Conservation (phyloP, 805 yeast genomes). For the Schwanniomyces pseudopolymorphus region DNA sequence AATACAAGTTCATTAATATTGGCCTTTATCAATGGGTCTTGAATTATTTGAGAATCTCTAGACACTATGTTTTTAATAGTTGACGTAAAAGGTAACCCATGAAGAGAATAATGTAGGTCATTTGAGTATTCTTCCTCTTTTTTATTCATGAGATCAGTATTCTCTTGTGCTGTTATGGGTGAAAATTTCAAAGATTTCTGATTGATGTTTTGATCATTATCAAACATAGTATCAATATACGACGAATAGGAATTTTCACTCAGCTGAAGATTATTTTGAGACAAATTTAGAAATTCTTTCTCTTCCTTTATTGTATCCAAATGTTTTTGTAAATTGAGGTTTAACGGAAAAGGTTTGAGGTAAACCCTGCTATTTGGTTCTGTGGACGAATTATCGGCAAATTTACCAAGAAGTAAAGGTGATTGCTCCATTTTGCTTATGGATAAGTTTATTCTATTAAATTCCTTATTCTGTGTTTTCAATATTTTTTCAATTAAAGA, state of each 20-base stretch:
- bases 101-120: constrained; percentile 9
- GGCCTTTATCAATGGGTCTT: neutral
- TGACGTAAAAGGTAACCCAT: constrained; percentile 14
- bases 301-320: constrained; percentile 11
- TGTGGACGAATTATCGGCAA: neutral
- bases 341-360: constrained; percentile 20
- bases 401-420: constrained; percentile 3
- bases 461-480: constrained; percentile 9
- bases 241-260: neutral
- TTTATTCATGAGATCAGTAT: neutral
- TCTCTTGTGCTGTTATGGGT: neutral
- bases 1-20: constrained; percentile 4
- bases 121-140: neutral
- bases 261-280: neutral
- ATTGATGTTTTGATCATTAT: neutral
- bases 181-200: neutral
- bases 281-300: neutral
- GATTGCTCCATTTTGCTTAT: constrained; percentile 9
- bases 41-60: constrained; percentile 1
- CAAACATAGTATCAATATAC: constrained; percentile 1
- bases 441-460: constrained; percentile 8
- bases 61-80: constrained; percentile 9
- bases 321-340: constrained; percentile 5
- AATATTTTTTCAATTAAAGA: constrained; percentile 9
- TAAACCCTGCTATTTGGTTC: neutral